These are phyloP conservation scores for Gracilaria caudata DNA, from an alignment of 23 red algal species.

Conservation along the genomic window DNA sequence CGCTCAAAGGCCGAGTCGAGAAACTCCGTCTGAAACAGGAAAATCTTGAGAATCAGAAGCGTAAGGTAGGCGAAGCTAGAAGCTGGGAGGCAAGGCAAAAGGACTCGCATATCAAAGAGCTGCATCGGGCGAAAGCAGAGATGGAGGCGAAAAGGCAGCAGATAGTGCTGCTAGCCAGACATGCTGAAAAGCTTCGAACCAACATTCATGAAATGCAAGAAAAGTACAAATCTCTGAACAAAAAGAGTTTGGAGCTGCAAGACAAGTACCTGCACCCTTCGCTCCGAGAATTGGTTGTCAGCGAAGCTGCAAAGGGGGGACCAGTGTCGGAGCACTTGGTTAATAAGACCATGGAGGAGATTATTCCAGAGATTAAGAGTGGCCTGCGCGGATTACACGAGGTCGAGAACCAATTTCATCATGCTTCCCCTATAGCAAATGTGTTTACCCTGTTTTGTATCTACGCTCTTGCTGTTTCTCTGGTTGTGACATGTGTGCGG, in stretches of 20 bases:
- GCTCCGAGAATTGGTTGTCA: constrained; percentile 23
- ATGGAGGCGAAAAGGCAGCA: constrained; percentile 60
- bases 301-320: constrained; percentile 38
- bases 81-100: constrained; percentile 61
- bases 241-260: constrained; percentile 34
- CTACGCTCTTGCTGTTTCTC: constrained; percentile 39
- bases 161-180: neutral
- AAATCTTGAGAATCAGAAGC: constrained; percentile 26
- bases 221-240: constrained; percentile 35
- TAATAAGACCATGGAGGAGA: constrained; percentile 49
- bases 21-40: constrained; percentile 49
- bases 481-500: constrained; percentile 25
- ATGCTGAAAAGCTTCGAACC: constrained; percentile 57
- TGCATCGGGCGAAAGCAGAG: constrained; percentile 65
- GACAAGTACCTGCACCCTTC: constrained; percentile 49
- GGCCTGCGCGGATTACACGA: neutral
- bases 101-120: constrained; percentile 36
- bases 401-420: constrained; percentile 27
- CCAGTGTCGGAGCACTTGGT: constrained; percentile 23
- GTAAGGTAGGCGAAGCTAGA: constrained; percentile 42
- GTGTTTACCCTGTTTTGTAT: constrained; percentile 32
- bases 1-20: constrained; percentile 48
- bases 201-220: constrained; percentile 45
- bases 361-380: constrained; percentile 37
- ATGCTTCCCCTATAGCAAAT: constrained; percentile 7